Percentiles rank a stretch among this genome's conserved stretches.
phyloP scores from a whole-genome alignment of 371 early-diverging fungal genomes.

The Mucor piriformis region DNA sequence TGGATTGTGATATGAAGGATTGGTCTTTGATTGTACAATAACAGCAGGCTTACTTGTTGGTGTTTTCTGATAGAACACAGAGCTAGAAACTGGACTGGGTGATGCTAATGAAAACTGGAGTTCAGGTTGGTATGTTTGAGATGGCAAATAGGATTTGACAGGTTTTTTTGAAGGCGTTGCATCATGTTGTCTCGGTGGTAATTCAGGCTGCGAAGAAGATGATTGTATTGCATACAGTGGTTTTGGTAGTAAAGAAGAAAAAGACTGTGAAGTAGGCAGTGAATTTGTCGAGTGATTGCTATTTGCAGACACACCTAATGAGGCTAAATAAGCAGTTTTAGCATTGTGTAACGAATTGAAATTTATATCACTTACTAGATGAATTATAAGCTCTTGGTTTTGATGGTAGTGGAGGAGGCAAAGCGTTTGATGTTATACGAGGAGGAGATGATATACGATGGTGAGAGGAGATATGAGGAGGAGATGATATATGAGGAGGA shows the following conservation, averaged over 20 bases:
- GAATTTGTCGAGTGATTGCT: background rate
- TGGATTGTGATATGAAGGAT: background rate
- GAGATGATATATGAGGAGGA: background rate
- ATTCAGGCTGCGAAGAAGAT: conserved; percentile 5
- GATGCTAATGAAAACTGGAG: conserved; percentile 4
- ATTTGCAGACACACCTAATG: background rate
- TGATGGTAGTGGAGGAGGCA: conserved; percentile 33
- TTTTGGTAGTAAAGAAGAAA: background rate
- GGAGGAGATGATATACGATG: no score
- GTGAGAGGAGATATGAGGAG: no score
- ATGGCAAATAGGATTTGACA: conserved; percentile 1
- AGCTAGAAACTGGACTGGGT: conserved; percentile 3
- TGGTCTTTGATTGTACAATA: background rate
- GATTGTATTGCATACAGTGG: background rate
- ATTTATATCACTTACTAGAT: background rate
- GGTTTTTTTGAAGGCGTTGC: background rate
- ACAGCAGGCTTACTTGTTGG: background rate
- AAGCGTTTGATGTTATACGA: background rate
- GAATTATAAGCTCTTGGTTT: conserved; percentile 30
- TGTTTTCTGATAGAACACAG: conserved; percentile 13
- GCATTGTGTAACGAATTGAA: background rate
- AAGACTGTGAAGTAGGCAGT: background rate
- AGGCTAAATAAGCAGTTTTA: background rate
- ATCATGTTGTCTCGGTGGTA: conserved; percentile 7
- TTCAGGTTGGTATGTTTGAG: conserved; percentile 11